A percentile compares a stretch with the other conserved stretches of the same genome.
Evolutionary conservation across 305 asterid genomes (phyloP).

Genomic region (Rubia balearica): DNA sequence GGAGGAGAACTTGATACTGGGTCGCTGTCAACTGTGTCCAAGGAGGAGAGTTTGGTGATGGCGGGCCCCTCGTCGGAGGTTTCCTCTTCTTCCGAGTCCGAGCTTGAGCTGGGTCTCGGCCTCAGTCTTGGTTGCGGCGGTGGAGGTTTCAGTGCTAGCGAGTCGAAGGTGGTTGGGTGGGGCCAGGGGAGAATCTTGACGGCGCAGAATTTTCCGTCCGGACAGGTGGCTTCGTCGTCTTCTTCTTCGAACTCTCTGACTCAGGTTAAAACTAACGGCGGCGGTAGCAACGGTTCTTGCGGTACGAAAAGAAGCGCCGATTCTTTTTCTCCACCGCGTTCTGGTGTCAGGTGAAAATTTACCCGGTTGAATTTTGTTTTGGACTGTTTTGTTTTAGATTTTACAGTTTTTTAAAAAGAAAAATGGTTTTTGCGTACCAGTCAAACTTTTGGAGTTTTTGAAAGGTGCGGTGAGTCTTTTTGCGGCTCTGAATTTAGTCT

Average conservation of each 20-base stretch:
- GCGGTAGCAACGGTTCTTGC: slow-evolving; percentile 28
- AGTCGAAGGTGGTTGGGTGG: slow-evolving; percentile 30
- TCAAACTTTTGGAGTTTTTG: no score
- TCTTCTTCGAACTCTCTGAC: slow-evolving; percentile 39
- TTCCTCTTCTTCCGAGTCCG: slow-evolving; percentile 30
- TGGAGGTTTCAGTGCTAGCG: slow-evolving; percentile 7
- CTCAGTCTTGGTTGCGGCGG: slow-evolving; percentile 56
- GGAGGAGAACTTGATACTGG: slow-evolving; percentile 21
- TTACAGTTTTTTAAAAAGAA: no score
- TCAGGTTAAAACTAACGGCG: slow-evolving; percentile 25
- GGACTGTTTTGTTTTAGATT: neutral
- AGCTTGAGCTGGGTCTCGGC: slow-evolving; percentile 75
- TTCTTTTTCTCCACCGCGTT: slow-evolving; percentile 69
- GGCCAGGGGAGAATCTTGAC: slow-evolving; percentile 54
- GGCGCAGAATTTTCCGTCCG: slow-evolving; percentile 41
- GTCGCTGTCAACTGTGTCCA: slow-evolving; percentile 37
- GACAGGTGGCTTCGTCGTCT: slow-evolving; percentile 45
- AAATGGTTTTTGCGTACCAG: no score
- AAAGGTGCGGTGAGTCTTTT: no score
- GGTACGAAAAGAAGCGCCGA: slow-evolving; percentile 70
- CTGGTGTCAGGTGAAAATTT: slow-evolving; percentile 43
- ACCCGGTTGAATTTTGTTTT: neutral
- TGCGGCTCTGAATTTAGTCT: no score
- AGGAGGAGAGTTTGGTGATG: slow-evolving; percentile 30
- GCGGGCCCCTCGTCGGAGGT: slow-evolving; percentile 46